Base-by-base conservation (phyloP, 202 grass and related monocot species). In the Carex arenaria region DNA sequence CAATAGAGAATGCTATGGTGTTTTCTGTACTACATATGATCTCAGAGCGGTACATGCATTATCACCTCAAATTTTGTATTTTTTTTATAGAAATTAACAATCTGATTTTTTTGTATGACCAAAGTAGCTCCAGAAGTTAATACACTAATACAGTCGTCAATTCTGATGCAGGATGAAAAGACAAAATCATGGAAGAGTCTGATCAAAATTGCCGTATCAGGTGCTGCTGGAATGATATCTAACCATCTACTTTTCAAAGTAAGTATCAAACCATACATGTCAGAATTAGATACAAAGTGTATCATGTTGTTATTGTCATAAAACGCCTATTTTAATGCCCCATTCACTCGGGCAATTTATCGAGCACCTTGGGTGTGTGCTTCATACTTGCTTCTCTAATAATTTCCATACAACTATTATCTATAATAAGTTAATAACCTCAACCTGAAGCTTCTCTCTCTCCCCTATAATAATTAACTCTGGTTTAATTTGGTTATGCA, bases 231-330 rank as follows among this genome's bases (percentile, higher is more conserved):
- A 66, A 98, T 93, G 96, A 95, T 95, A 90, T 92, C 91, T 49
- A 98, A 98, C 55, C 96, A 98, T 89, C 85, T 98, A 5, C 93
- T 95, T 34, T 98, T 98, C 81, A 93, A 98, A 86, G 96, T 95
- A 85, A 91, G 54, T 40, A 84, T 1, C 54, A 62, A 11, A 19
- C 34, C 5, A 64, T 67, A 67, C 14, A 65, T 81, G 13, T 23
- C 56, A 23, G n/a, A 38, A 36, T 10, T 47, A 32, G 13, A 77
- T 72, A 13, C 42, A 72, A 75, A 76, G 66, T 49, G 18, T 60
- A 15, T 19, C 13, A 34, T 84, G 2, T 55, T 57, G 23, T 53
- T 72, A 4, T 3, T 53, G n/a, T 45, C 51, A 47, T 84, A 22
- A 55, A 55, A 84, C n/a, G 11, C 3, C 13, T 74, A 60, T 13